phyloP scores from a whole-genome alignment of 371 early-diverging fungal species.

The Haplosporangium sp. region DNA sequence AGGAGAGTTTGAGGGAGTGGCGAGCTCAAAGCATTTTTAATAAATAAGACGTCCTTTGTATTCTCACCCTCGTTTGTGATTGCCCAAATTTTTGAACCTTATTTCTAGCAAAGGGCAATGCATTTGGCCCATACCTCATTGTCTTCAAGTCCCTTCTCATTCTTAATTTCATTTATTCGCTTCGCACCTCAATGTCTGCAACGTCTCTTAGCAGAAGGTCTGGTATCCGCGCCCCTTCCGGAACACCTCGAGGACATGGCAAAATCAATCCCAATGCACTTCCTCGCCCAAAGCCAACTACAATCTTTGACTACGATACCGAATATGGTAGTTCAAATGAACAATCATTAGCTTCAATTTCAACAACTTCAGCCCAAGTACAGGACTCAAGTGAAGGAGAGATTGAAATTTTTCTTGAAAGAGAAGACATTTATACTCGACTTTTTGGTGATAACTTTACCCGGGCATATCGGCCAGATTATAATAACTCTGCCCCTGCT shows the following conservation, averaged over 20 bases:
- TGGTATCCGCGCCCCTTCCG: constrained; percentile 20
- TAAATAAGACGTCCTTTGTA: background rate
- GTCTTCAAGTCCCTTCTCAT: background rate
- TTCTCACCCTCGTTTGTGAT: constrained; percentile 5
- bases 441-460: constrained; percentile 31
- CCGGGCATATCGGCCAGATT: constrained; percentile 27
- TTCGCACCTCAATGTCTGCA: constrained; percentile 11
- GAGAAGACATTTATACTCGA: constrained; percentile 19
- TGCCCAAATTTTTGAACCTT: background rate
- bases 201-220: constrained; percentile 25
- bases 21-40: constrained; percentile 3
- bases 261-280: constrained; percentile 9
- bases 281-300: constrained; percentile 9
- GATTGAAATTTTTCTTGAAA: background rate
- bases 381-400: background rate
- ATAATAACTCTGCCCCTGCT: background rate
- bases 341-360: background rate
- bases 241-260: background rate
- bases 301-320: constrained; percentile 7
- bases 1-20: constrained; percentile 2
- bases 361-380: background rate
- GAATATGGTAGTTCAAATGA: constrained; percentile 14
- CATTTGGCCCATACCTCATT: constrained; percentile 4
- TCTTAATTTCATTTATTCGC: background rate
- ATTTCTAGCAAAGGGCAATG: background rate